Conservation (phyloP, 176 grass and related monocot genomes). For the Puccinellia tenuiflora region DNA sequence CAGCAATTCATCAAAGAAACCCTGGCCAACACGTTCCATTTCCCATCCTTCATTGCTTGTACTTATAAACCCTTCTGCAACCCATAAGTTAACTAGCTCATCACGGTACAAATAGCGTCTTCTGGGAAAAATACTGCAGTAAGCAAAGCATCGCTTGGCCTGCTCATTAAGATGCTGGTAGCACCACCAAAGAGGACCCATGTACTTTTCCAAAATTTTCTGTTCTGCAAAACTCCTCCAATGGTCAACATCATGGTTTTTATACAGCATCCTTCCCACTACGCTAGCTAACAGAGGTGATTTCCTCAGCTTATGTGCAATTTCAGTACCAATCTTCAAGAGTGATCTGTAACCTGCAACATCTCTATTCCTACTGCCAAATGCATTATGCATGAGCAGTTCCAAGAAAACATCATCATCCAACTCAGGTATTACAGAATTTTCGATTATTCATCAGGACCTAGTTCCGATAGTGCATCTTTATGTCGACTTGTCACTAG, state of each 20-base stretch:
- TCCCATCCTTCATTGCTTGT: neutral
- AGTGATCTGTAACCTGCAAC: neutral
- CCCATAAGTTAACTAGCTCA: conserved; percentile 29
- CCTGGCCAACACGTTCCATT: conserved; percentile 10
- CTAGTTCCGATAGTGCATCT: neutral
- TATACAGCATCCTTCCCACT: neutral
- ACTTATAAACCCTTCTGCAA: conserved; percentile 38
- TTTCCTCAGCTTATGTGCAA: neutral
- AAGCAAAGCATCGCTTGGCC: too few relatives aligned
- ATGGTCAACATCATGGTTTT: neutral
- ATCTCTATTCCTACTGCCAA: neutral
- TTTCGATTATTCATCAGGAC: neutral
- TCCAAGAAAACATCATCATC: neutral
- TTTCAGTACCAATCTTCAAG: neutral
- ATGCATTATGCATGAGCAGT: conserved; percentile 17
- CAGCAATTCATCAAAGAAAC: conserved; percentile 6
- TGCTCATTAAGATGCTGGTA: too few relatives aligned
- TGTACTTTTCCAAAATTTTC: too few relatives aligned
- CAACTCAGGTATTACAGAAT: neutral
- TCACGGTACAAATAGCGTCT: neutral
- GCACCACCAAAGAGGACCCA: too few relatives aligned
- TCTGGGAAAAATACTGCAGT: conserved; percentile 28
- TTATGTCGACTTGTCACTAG: conserved; percentile 19
- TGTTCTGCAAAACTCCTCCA: too few relatives aligned
- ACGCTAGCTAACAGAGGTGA: neutral